Percentiles rank a stretch among this genome's conserved stretches.
Evolutionary conservation across 2,329 filamentous ascomycete genomes (phyloP).

Genomic region (Hymenoscyphus salicellus): DNA sequence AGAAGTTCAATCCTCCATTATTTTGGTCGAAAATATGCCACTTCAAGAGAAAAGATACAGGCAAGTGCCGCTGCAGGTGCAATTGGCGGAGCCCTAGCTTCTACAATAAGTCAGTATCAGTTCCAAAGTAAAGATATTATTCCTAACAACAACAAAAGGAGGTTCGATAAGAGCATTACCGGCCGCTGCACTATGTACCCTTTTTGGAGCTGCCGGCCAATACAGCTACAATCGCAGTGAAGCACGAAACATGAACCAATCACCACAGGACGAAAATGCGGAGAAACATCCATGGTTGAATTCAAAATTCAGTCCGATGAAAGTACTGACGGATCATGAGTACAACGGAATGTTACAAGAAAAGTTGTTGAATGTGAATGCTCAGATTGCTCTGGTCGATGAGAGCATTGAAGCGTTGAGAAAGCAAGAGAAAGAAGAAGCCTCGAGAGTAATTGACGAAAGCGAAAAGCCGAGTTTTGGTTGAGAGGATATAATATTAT

Average conservation of each 20-base stretch:
- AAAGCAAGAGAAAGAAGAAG: background rate
- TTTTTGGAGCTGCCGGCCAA: conserved; percentile 58
- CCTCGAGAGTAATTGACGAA: background rate
- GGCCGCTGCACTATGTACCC: conserved; percentile 55
- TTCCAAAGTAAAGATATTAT: background rate
- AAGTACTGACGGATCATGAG: conserved; percentile 66
- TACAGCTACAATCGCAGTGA: conserved; percentile 52
- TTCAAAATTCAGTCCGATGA: conserved; percentile 70
- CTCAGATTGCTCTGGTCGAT: conserved; percentile 74
- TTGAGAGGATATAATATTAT: background rate
- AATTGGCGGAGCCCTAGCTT: conserved; percentile 52
- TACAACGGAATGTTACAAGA: conserved; percentile 69
- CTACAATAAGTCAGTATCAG: background rate
- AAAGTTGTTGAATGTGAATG: conserved; percentile 68
- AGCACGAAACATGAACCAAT: conserved; percentile 29
- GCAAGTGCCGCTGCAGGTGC: conserved; percentile 70
- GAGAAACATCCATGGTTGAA: conserved; percentile 43
- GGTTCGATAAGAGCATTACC: conserved; percentile 54
- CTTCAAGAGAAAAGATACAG: conserved; percentile 57
- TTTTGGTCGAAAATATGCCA: conserved; percentile 44
- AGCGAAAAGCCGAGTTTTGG: background rate
- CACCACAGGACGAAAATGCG: conserved; percentile 6
- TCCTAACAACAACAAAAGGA: conserved; percentile 42
- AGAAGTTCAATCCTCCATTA: conserved; percentile 47
- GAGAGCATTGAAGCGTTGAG: conserved; percentile 62